Evolutionary conservation across 495 filamentous ascomycete species (phyloP).

Genomic region (Penicillium atrosanguineum): DNA sequence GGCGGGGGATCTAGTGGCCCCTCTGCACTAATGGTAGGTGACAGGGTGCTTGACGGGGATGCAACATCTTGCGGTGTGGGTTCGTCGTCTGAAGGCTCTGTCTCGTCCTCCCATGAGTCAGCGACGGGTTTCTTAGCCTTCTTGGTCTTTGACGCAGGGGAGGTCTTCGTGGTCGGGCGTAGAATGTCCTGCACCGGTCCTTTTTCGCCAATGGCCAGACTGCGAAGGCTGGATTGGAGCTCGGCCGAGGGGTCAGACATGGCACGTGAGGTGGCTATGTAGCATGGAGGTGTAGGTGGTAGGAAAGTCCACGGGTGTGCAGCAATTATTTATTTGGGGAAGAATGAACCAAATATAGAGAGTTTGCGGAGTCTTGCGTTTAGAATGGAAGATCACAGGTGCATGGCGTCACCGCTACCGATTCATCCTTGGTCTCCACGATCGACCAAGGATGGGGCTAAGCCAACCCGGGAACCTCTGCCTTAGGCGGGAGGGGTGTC

Average conservation of each 20-base stretch:
- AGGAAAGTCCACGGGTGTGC: background rate
- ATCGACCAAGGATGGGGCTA: conserved; percentile 31
- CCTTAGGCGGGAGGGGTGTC: conserved; percentile 1
- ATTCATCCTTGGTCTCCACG: conserved; percentile 22
- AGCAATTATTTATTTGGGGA: conserved; percentile 1
- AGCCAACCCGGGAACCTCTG: conserved; percentile 11
- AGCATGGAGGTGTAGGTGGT: background rate
- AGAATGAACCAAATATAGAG: conserved; percentile 2
- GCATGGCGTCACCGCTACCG: conserved; percentile 25
- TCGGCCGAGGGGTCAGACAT: conserved; percentile 33
- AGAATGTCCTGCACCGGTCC: conserved; percentile 34
- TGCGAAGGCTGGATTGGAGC: conserved; percentile 44
- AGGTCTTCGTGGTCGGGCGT: conserved; percentile 19
- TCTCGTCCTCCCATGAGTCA: conserved; percentile 88
- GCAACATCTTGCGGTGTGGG: conserved; percentile 14
- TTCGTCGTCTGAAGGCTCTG: conserved; percentile 39
- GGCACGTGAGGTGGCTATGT: conserved; percentile 5
- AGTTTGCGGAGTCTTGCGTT: background rate
- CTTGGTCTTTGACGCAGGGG: conserved; percentile 32
- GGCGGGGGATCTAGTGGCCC: conserved; percentile 54
- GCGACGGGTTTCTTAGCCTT: conserved; percentile 48
- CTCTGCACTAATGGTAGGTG: conserved; percentile 37
- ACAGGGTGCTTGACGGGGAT: conserved; percentile 17
- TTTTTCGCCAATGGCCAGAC: conserved; percentile 43
- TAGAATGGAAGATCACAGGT: conserved; percentile 12